Evolutionary conservation across 2,329 filamentous ascomycete species (phyloP), one percentile per base, ranked within the genome.

Genomic region (Alternaria arborescens): DNA sequence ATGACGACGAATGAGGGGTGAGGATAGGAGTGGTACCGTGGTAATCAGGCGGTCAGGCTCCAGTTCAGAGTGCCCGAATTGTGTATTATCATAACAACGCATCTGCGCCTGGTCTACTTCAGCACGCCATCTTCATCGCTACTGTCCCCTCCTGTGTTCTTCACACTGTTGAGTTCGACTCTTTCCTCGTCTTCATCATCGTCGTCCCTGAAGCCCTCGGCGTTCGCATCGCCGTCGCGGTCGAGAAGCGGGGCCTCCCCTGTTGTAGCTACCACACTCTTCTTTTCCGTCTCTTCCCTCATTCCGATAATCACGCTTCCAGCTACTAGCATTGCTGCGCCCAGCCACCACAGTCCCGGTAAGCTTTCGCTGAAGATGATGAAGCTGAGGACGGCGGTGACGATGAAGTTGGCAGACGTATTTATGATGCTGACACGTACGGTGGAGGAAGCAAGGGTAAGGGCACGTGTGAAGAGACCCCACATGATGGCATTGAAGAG

Each of bases 341-440:
- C 91, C 5, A 88, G 79, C 88, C 90, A 94, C 91, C 91, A 94
- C 41, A 93, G 79, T 10, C 86, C 87, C 0, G 91, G 90, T 28
- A 94, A 80, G 1, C 82, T 79, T 79, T 94, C 91, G 22, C 86
- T 84, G 77, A 94, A 94, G 67, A 94, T 87, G 59, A 86, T 77
- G 51, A 86, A 82, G 26, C 91, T 91, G 20, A 94, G 82, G 7
- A 94, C 66, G 8, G 91, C 91, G 0, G 91, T 94, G 62, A 93
- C 79, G 79, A 94, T 85, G 77, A 94, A 94, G 80, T 94, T 94
- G 58, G 90, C 85, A 14, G 90, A 92, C 3, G 91, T 94, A 78
- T 94, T 94, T 77, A 94, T 88, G 75, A 94, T 90, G 67, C 88
- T 90, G 50, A 94, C 91, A 72, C 92, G 90, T 0, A 91, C 92